Evolutionary conservation across 306 rosid genomes (phyloP), one percentile per base, ranked within the genome.

Genomic region (Acacia crassicarpa): DNA sequence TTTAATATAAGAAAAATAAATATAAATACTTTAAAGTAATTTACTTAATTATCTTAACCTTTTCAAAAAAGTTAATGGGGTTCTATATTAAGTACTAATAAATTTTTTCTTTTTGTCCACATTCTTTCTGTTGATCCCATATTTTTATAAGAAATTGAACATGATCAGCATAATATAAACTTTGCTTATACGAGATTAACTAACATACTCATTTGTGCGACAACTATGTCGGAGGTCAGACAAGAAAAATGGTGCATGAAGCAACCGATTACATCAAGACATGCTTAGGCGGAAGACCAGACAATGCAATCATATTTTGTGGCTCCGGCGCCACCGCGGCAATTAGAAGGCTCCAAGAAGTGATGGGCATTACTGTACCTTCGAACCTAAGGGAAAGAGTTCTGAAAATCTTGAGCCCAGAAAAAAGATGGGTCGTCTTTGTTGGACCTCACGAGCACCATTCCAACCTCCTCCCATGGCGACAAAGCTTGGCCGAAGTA

Each of bases 401-500:
- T 0, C 49, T 90, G 43, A 68, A 67, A 8, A 83, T 45, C 75
- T 84, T 86, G n/a, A n/a, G 2, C 15, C 54, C 17, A 9, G 84
- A 93, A 56, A 97, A 93, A 76, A 90, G 89, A 67, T 94, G 98
- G 97, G 88, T 94, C 27, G 94, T 92, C 56, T 92, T 94, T 53
- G 94, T 92, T 12, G 98, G 98, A 20, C 98, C 97, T 0, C 80
- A 85, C 61, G 98, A 94, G 74, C 98, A 94, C 82, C 97, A 94
- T 74, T 94, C 98, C 0, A 94, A 94, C 84, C 84, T 93, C 8
- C 97, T 94, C 22, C 91, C 97, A 8, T 94, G 98, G 98, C 66
- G 97, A 70, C 97, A 90, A 46, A 92, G 95, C 82, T 80, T 91
- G 75, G 97, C 95, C 43, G 86, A 94, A 63, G 95, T 94, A 0